Percentiles rank a stretch among this genome's conserved stretches.
phyloP scores from a whole-genome alignment of 2,329 filamentous ascomycete species.

The Pseudogymnoascus sp. region DNA sequence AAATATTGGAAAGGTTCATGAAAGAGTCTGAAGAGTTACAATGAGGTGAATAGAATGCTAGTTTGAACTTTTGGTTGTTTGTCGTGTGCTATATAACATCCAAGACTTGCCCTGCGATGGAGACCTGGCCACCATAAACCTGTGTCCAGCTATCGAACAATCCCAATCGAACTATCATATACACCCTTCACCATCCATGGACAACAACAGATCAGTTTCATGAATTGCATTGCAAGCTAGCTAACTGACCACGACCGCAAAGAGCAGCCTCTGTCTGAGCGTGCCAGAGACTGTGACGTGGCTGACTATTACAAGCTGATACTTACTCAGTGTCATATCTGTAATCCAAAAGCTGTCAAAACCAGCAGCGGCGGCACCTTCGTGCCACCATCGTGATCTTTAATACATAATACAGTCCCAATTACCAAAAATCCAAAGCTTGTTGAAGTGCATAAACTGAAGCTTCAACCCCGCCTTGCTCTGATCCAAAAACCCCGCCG shows the following conservation, averaged over 20 bases:
- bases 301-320: not conserved
- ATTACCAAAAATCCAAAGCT: slow-evolving; percentile 6
- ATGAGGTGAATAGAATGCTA: not conserved
- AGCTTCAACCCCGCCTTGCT: not conserved
- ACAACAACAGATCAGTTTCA: not conserved
- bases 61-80: not conserved
- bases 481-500: slow-evolving; percentile 10
- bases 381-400: not conserved
- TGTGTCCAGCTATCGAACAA: not conserved
- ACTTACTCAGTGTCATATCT: slow-evolving; percentile 7
- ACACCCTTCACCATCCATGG: not conserved
- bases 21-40: not conserved
- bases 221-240: slow-evolving; percentile 9
- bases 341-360: slow-evolving; percentile 1
- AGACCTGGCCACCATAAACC: not conserved
- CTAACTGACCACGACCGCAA: not conserved
- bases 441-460: not conserved
- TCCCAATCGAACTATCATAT: not conserved
- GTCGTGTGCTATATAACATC: not conserved
- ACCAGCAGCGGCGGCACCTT: not conserved
- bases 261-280: slow-evolving; percentile 5
- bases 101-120: not conserved
- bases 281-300: not conserved
- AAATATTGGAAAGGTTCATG: not conserved
- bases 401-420: slow-evolving; percentile 7